A percentile compares a stretch with the other conserved stretches of the same genome.
Evolutionary conservation across 2,329 filamentous ascomycete species (phyloP).

Genomic region (Apiospora hydei): DNA sequence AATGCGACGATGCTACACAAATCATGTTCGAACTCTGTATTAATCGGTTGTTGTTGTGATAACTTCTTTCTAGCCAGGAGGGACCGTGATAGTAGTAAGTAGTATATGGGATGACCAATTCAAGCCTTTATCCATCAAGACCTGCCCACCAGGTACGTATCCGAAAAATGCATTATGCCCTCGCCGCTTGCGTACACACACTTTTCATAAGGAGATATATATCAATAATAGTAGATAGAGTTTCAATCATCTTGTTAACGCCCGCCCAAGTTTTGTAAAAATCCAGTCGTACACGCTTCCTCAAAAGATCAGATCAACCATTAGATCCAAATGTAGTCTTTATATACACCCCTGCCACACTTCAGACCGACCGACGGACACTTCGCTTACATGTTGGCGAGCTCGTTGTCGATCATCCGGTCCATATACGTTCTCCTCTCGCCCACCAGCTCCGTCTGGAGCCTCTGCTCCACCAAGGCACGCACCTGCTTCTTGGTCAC

Average conservation of each 20-base stretch:
- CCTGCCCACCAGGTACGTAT: not conserved
- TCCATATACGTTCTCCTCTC: conserved; percentile 91
- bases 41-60: not conserved
- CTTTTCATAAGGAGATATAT: not conserved
- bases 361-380: not conserved
- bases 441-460: conserved; percentile 87
- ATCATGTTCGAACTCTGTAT: not conserved
- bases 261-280: conserved; percentile 23
- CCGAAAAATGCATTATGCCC: conserved; percentile 21
- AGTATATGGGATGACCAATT: not conserved
- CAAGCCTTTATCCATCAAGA: not conserved
- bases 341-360: conserved; percentile 20
- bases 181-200: conserved; percentile 11
- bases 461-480: conserved; percentile 88
- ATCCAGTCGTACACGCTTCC: conserved; percentile 8
- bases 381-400: conserved; percentile 78
- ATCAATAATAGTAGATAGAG: not conserved
- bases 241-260: conserved; percentile 14
- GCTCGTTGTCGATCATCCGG: conserved; percentile 88
- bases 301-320: not conserved
- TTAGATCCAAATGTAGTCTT: conserved; percentile 17
- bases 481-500: conserved; percentile 98
- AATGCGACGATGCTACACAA: not conserved
- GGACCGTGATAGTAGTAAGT: not conserved
- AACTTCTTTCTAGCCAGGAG: not conserved